Base-by-base conservation (phyloP, 805 yeast genomes). In the Pichia cephalocereana region DNA sequence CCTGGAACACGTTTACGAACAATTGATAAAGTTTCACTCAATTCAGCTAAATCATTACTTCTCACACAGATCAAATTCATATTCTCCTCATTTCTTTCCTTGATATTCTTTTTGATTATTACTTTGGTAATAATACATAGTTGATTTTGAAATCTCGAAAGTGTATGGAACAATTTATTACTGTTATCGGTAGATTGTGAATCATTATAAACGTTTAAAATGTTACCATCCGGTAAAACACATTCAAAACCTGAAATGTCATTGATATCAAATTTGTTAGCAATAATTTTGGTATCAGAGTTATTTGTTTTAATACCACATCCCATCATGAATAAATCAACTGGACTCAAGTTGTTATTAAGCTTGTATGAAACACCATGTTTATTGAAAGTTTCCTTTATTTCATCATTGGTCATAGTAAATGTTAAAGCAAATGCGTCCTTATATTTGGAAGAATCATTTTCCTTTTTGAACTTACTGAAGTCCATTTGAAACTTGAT, bases 181-280 rank as follows among this genome's bases (percentile, higher is more conserved):
- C 47, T 46, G 8, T 44, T 41, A 2, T 12, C 17, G 3, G 17
- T 8, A 10, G 37, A 3, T 14, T 12, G 19, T n/a, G 15, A n/a
- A 39, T 41, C 36, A 11, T 50, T 48, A 1, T 31, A 31, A 14
- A 53, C 45, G 0, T 31, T 43, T 8, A 55, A 7, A 14, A 56
- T 44, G 9, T 54, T 48, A 9, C 67, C 67, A 49, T 60, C 65
- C 14, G 66, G 62, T 28, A 63, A 50, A 8, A 62, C 64, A 32
- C 52, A 56, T 10, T 56, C 59, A 19, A 57, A 39, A 27, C 45
- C 50, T 27, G 39, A 39, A 4, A 63, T 48, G 6, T 41, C 37
- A 2, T 32, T 14, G 4, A 45, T 44, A 18, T 53, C 49, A 44
- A 54, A 48, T 10, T 45, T 43, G 30, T 48, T 52, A 23, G 42